phyloP scores from a whole-genome alignment of 2,329 filamentous ascomycete species.

The Colletotrichum lupini region DNA sequence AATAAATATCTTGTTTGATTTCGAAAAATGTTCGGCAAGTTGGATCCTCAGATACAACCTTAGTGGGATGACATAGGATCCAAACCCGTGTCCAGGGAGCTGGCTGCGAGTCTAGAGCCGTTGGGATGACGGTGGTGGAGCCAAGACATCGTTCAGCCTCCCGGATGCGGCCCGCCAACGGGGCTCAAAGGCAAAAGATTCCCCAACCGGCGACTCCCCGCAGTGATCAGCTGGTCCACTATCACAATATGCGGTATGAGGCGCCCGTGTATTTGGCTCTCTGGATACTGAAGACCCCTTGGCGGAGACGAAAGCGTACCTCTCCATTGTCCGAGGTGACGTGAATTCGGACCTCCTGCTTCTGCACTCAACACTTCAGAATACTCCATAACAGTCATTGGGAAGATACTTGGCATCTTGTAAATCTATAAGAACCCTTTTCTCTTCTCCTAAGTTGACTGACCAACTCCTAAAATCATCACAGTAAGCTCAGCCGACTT shows the following conservation, averaged over 20 bases:
- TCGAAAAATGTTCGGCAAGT: no score
- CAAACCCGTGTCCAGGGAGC: not conserved
- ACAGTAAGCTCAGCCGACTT: not conserved
- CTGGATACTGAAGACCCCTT: not conserved
- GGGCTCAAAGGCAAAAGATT: not conserved
- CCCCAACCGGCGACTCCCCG: not conserved
- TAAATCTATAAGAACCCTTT: not conserved
- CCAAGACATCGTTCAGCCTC: slow-evolving; percentile 1
- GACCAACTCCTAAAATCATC: not conserved
- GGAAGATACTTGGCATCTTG: not conserved
- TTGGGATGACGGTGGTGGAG: not conserved
- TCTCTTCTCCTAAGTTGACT: not conserved
- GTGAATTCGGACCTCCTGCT: not conserved
- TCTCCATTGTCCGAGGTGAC: not conserved
- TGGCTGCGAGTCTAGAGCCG: not conserved
- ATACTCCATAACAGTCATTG: not conserved
- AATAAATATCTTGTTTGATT: no score
- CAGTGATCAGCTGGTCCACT: not conserved
- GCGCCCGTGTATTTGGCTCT: not conserved
- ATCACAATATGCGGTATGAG: not conserved
- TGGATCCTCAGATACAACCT: no score
- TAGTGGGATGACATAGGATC: not conserved
- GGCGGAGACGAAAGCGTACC: not conserved
- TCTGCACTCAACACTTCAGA: not conserved
- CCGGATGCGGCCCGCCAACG: not conserved